Base-by-base conservation (phyloP, 2,329 filamentous ascomycete genomes). In the Diplodia seriata region DNA sequence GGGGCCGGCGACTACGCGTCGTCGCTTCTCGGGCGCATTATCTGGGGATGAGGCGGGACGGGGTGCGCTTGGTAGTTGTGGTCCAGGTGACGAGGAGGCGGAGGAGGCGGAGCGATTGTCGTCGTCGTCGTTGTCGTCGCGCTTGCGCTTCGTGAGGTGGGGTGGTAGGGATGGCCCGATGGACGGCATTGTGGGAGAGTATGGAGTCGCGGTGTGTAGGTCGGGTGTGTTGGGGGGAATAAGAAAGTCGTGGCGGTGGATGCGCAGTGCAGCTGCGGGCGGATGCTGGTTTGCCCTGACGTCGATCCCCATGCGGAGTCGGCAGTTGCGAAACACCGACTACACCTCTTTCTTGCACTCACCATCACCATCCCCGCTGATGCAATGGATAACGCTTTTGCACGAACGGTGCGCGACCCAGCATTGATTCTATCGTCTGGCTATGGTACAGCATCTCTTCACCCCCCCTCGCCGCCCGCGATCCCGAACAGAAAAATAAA, bases 161-260 rank as follows among this genome's bases (percentile, higher is more conserved):
- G 90, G 85, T 14, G 91, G 91, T 29, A 93, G 78, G 69, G 89
- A 83, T 15, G 91, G 91, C 5, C 91, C 90, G 74, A 92, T 89
- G 40, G 87, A 88, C 62, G 89, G 82, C 90, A 92, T 92, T 23
- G 20, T 79, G 18, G 8, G 18, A 18, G 74, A 18, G 74, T 3
- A 8, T 31, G 51, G 29, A 3, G 38, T 47, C 14, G 56, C 14
- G 20, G 33, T n/a, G 59, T 9, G 57, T 31, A n/a, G n/a, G n/a
- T n/a, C n/a, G 23, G 59, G 3, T 20, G 59, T 9, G 57, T 31
- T 33, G 31, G 31, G 31, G 6, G 31, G 1, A 33, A 8, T 23
- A 20, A 18, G 20, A n/a, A 9, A n/a, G n/a, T 31, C 7, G 29
- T 20, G 18, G 43, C 18, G n/a, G 55, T 4, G n/a, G 33, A 36